Percentiles rank a stretch among this genome's conserved stretches.
These are phyloP conservation scores for Prunus armeniaca DNA, from an alignment of 306 rosid species.

Conservation along the genomic window DNA sequence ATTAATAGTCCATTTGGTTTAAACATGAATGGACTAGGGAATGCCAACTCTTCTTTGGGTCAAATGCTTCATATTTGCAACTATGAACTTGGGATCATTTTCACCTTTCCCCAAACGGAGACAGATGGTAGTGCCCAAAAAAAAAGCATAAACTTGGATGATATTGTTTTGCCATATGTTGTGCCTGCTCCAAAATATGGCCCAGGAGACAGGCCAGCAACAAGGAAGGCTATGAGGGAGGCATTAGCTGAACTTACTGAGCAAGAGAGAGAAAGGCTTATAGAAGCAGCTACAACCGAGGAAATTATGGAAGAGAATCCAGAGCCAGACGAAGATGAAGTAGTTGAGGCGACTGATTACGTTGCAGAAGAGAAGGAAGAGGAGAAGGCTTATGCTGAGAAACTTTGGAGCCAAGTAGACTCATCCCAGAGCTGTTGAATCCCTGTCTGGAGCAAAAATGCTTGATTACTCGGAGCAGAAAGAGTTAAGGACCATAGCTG, in stretches of 20 bases:
- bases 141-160: slow-evolving; percentile 42
- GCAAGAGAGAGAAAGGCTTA: slow-evolving; percentile 31
- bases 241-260: slow-evolving; percentile 49
- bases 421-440: slow-evolving; percentile 42
- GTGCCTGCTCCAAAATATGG: slow-evolving; percentile 82
- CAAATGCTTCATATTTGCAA: slow-evolving; percentile 72
- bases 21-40: slow-evolving; percentile 30
- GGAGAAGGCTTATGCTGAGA: slow-evolving; percentile 68
- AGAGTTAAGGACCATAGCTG: background rate
- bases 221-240: slow-evolving; percentile 71
- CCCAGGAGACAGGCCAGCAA: slow-evolving; percentile 68
- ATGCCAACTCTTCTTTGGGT: slow-evolving; percentile 31
- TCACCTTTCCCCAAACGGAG: slow-evolving; percentile 60
- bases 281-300: slow-evolving; percentile 24
- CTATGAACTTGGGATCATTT: slow-evolving; percentile 79
- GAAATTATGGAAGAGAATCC: slow-evolving; percentile 55
- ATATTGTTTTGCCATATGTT: slow-evolving; percentile 65
- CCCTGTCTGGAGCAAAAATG: background rate
- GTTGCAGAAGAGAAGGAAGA: slow-evolving; percentile 70
- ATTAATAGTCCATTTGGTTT: slow-evolving; percentile 40
- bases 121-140: slow-evolving; percentile 18
- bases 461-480: background rate
- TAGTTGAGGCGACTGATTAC: slow-evolving; percentile 37
- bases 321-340: slow-evolving; percentile 47
- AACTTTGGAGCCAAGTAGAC: slow-evolving; percentile 70